Evolutionary conservation across 2,329 filamentous ascomycete genomes (phyloP), one percentile per base, ranked within the genome.

Genomic region (Colletotrichum sp.): DNA sequence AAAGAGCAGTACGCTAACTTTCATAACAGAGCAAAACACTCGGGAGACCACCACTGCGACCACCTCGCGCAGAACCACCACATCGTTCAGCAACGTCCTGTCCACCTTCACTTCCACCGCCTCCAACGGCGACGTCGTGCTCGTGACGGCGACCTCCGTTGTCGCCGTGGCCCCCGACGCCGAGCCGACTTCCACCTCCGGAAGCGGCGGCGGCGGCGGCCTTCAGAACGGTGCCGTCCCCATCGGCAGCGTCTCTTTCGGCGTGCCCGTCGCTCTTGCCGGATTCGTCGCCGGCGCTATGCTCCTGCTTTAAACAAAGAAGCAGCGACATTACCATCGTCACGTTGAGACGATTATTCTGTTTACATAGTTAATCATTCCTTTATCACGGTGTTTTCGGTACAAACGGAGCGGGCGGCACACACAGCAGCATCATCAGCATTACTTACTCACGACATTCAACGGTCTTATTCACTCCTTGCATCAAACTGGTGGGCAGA

Each of bases 111-210:
- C 89, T n/a, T 87, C 87, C 8, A 89, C 88, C 8, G 81, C 86
- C 44, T 79, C 83, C 15, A 82, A 88, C 65, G 89, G 89, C 30
- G 85, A 84, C 36, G 82, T 87, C 69, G 85, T 85, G 5, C 84
- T 87, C 15, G 81, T 90, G 65, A 90, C 88, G 13, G 85, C 85
- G n/a, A 90, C 89, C 2, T 88, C 88, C 1, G 88, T 84, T 80
- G 88, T 90, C 4, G 85, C 84, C 26, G 86, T 88, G 52, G 83
- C 85, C 13, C 85, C 87, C 2, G 82, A 84, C 1, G 78, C 80
- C 26, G 77, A 81, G 34, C 71, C 82, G 12, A 81, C 82, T n/a
- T 76, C 77, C 18, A 77, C 77, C 26, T 72, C 79, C 73, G 78
- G 34, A 21, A 64, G 69, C 34, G 44, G 74, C 59, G 21, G 63